These are phyloP conservation scores for Colletotrichum somersetense DNA, from an alignment of 2,329 filamentous ascomycete species.

Conservation along the genomic window DNA sequence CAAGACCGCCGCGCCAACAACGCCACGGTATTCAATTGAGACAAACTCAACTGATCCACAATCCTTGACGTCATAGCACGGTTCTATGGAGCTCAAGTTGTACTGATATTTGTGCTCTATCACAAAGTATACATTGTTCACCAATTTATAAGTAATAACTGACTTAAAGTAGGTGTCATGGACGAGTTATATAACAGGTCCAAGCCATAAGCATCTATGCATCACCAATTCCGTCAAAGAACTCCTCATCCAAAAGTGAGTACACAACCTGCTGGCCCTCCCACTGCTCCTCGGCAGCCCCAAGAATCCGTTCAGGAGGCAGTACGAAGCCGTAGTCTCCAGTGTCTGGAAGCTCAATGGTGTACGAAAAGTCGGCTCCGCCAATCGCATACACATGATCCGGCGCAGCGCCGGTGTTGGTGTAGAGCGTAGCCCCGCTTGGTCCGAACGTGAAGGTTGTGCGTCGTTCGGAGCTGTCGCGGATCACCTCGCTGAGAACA, in stretches of 20 bases:
- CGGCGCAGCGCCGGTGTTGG: slow-evolving; percentile 49
- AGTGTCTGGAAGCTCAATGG: slow-evolving; percentile 53
- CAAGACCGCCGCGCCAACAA: not conserved
- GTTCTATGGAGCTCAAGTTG: not conserved
- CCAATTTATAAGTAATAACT: not conserved
- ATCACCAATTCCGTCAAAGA: slow-evolving; percentile 51
- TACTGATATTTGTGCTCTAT: not conserved
- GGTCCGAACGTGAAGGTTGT: slow-evolving; percentile 54
- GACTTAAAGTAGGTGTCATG: not conserved
- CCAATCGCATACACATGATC: slow-evolving; percentile 48
- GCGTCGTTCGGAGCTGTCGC: slow-evolving; percentile 51
- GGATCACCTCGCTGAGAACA: slow-evolving; percentile 48
- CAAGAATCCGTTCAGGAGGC: slow-evolving; percentile 53
- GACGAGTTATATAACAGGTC: not conserved
- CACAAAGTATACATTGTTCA: not conserved
- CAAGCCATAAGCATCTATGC: slow-evolving; percentile 4
- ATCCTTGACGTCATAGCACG: not conserved
- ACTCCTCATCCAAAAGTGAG: slow-evolving; percentile 50
- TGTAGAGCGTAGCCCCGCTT: slow-evolving; percentile 55
- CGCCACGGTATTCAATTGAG: not conserved
- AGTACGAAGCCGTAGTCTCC: slow-evolving; percentile 54
- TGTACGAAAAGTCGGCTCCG: slow-evolving; percentile 54
- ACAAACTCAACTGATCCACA: not conserved
- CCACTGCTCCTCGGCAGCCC: slow-evolving; percentile 53
- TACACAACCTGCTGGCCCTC: slow-evolving; percentile 51